A percentile compares a stretch with the other conserved stretches of the same genome.
phyloP scores from a whole-genome alignment of 148 eudicot species.

The Salicornia ramosissima region DNA sequence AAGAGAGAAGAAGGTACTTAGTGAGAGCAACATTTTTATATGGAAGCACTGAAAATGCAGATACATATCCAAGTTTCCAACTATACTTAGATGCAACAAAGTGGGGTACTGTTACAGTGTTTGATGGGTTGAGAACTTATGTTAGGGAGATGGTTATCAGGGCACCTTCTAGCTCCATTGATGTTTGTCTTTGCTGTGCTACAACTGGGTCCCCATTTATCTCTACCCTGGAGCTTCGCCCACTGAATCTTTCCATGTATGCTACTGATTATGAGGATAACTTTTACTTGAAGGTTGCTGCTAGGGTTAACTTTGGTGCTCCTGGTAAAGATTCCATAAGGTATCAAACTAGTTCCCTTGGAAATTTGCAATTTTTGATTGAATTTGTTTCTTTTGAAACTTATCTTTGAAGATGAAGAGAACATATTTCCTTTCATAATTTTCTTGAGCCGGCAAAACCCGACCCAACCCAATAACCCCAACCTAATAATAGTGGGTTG shows the following conservation, averaged over 20 bases:
- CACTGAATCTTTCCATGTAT: conserved; percentile 84
- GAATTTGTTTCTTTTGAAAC: not conserved
- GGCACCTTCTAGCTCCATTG: conserved; percentile 65
- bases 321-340: conserved; percentile 53
- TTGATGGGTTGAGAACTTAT: conserved; percentile 55
- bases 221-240: conserved; percentile 83
- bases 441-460: too few relatives aligned
- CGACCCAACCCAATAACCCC: too few relatives aligned
- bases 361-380: too few relatives aligned
- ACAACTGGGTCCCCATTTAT: conserved; percentile 84
- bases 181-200: conserved; percentile 89
- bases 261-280: conserved; percentile 87
- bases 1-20: conserved; percentile 72
- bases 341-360: conserved; percentile 32
- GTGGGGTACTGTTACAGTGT: conserved; percentile 75
- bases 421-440: not conserved
- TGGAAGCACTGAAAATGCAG: conserved; percentile 47
- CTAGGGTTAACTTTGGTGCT: conserved; percentile 89
- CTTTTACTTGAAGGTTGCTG: conserved; percentile 75
- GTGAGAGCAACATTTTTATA: conserved; percentile 78
- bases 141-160: conserved; percentile 81
- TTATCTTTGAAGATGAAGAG: not conserved
- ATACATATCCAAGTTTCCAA: conserved; percentile 70
- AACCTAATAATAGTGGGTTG: too few relatives aligned
- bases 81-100: conserved; percentile 88